Percentiles rank a stretch among this genome's conserved stretches.
These are phyloP conservation scores for Zygosaccharomyces rouxii DNA, from an alignment of 805 yeast genomes.

Conservation along the genomic window DNA sequence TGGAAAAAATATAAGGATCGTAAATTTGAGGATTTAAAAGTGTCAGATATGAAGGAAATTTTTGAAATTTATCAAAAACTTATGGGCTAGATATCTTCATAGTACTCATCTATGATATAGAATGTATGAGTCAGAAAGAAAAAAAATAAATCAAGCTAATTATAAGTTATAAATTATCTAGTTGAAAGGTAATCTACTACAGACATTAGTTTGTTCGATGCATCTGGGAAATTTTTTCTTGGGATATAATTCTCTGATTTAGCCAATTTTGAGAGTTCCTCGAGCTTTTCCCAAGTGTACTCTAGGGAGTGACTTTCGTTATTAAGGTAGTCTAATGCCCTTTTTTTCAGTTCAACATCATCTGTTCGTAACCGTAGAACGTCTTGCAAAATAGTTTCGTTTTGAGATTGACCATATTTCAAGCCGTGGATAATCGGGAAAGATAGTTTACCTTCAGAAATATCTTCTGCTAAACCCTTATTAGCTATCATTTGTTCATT, in stretches of 20 bases:
- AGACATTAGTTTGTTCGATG: conserved; percentile 11
- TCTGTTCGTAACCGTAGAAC: conserved; percentile 52
- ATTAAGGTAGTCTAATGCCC: conserved; percentile 47
- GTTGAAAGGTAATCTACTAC: conserved; percentile 16
- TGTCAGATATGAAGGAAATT: conserved; percentile 27
- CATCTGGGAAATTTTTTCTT: conserved; percentile 8
- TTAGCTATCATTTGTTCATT: conserved; percentile 44
- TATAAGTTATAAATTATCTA: conserved; percentile 3
- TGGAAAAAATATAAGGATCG: conserved; percentile 24
- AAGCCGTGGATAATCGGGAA: conserved; percentile 77
- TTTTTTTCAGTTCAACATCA: conserved; percentile 46
- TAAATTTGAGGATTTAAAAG: conserved; percentile 31
- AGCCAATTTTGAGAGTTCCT: conserved; percentile 20
- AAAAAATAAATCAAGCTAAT: background rate
- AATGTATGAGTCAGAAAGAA: background rate
- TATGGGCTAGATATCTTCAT: conserved; percentile 6
- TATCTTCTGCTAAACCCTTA: conserved; percentile 81
- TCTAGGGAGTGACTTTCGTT: conserved; percentile 30
- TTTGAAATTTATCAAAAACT: conserved; percentile 32
- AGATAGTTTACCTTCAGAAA: conserved; percentile 84
- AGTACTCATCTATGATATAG: background rate
- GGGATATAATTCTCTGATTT: conserved; percentile 25
- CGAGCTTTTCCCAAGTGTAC: conserved; percentile 21
- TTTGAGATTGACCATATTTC: conserved; percentile 34
- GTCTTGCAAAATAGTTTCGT: conserved; percentile 39